Conservation (phyloP, 2,329 filamentous ascomycete species). For the Pochonia chlamydosporia region DNA sequence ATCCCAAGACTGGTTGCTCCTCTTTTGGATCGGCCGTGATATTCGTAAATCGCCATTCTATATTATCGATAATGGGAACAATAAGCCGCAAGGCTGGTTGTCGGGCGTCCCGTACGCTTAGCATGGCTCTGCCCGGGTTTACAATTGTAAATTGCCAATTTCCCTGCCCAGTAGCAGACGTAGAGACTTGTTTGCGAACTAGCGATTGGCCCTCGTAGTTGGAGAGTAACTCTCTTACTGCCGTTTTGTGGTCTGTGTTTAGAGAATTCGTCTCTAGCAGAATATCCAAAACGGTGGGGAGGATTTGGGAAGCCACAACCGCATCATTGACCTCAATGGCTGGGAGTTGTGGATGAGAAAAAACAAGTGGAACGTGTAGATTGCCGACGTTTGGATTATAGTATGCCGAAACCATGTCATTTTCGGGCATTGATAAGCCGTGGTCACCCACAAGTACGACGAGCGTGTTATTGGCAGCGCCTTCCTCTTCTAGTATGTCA, state of each 20-base stretch:
- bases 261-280: constrained; percentile 27
- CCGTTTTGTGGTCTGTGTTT: constrained; percentile 18
- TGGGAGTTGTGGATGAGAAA: constrained; percentile 26
- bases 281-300: constrained; percentile 29
- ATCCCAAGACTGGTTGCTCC: constrained; percentile 15
- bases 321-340: constrained; percentile 25
- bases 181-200: constrained; percentile 21
- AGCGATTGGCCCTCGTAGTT: constrained; percentile 30
- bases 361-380: constrained; percentile 25
- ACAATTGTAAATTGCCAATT: constrained; percentile 28
- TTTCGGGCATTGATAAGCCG: constrained; percentile 25
- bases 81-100: constrained; percentile 23
- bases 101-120: constrained; percentile 25
- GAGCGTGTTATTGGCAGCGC: constrained; percentile 25
- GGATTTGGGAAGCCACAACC: constrained; percentile 24
- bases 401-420: constrained; percentile 21
- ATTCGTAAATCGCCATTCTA: constrained; percentile 26
- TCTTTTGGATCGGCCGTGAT: constrained; percentile 21
- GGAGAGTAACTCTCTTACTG: too few species aligned
- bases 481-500: constrained; percentile 21
- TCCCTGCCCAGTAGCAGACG: constrained; percentile 14
- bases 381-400: constrained; percentile 26
- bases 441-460: constrained; percentile 26
- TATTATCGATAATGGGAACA: constrained; percentile 23
- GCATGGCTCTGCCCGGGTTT: constrained; percentile 27